Evolutionary conservation across 2,329 filamentous ascomycete species (phyloP).

Genomic region (Ilyonectria robusta): DNA sequence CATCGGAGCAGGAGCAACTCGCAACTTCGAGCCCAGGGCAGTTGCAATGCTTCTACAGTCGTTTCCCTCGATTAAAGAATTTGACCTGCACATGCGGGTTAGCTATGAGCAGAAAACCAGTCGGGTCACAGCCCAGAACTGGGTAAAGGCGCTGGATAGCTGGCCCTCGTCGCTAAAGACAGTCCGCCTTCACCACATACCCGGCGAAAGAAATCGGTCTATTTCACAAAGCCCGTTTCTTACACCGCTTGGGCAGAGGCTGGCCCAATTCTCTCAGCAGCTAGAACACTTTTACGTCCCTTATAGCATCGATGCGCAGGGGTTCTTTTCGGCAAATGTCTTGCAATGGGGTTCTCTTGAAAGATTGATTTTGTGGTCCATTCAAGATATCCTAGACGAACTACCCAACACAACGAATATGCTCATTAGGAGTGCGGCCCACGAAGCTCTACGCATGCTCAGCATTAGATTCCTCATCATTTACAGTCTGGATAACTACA

Average conservation of each 20-base stretch:
- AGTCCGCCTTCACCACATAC: conserved; percentile 6
- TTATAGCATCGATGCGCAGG: conserved; percentile 11
- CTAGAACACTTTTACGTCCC: conserved; percentile 9
- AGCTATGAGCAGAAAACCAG: background rate
- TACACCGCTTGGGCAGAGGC: background rate
- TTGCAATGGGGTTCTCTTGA: conserved; percentile 8
- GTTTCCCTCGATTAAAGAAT: conserved; percentile 5
- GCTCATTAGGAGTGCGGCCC: background rate
- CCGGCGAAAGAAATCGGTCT: background rate
- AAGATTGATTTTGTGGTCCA: conserved; percentile 2
- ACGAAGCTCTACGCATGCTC: conserved; percentile 5
- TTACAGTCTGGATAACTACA: background rate
- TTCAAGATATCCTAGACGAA: conserved; percentile 1
- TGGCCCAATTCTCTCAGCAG: background rate
- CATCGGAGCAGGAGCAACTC: background rate
- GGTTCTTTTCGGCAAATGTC: conserved; percentile 7
- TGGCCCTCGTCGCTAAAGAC: conserved; percentile 14
- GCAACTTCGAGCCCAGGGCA: background rate
- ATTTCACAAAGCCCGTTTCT: background rate
- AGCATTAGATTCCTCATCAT: background rate
- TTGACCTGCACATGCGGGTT: background rate
- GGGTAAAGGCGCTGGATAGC: background rate
- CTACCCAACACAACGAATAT: background rate
- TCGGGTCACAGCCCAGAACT: no score
- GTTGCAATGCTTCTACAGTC: background rate